Base-by-base conservation (phyloP, 345 rosid species). In the Populus deltoides region DNA sequence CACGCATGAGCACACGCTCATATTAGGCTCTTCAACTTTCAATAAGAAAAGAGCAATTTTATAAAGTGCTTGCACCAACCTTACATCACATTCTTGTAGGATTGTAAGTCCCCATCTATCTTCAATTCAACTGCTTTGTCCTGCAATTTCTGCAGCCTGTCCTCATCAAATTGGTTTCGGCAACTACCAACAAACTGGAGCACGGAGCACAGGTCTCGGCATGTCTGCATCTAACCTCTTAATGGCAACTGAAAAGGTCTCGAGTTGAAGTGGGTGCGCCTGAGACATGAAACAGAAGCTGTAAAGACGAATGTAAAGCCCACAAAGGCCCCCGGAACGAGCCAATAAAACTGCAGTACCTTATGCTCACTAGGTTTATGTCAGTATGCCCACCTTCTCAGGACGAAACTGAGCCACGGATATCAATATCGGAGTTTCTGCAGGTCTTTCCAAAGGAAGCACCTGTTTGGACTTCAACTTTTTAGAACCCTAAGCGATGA, bases 131-230 rank as follows among this genome's bases (percentile, higher is more conserved):
- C 80, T 25, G 98, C 97, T 84, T 85, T 89, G 74, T 90, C 91
- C 84, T 89, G 88, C 85, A 93, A 79, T 15, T 86, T 87, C 84
- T 91, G 90, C 63, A 96, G 82, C 67, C 99, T 93, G 63, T 90
- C 91, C 82, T 93, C 97, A 62, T 96, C 98, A 38, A 91, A 83
- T 71, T 85, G 79, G 80, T 96, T 93, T 79, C 98, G 90, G 79
- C 98, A 96, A 82, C 99, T 93, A 70, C 99, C 99, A 79, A 93
- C 97, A 74, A 96, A 91, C 68, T 92, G 98, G 38, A 96, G 97
- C 79, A 89, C 90, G 98, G 38, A 96, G 97, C 79, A 89, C 90
- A 3, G 98, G 99, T 72, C 90, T 79, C 31, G 93, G 91, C 69
- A 86, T 49, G 79, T 79, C 80, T 1, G 75, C 68, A 71, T 86